phyloP scores from a whole-genome alignment of 331 rosid species.

The Rhamnella rubrinervis region DNA sequence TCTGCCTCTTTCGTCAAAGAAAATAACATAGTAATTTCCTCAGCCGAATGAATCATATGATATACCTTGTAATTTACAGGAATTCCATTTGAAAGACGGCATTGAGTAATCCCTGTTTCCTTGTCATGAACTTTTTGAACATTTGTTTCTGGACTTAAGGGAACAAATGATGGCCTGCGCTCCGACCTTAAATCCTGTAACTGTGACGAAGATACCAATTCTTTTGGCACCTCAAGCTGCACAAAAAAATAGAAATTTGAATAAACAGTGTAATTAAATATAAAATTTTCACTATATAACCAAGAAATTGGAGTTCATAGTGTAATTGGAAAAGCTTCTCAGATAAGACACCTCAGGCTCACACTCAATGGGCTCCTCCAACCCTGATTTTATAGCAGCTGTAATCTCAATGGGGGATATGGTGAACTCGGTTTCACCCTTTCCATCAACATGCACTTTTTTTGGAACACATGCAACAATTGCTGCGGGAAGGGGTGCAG shows the following conservation, averaged over 20 bases:
- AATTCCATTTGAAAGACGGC: conserved; percentile 89
- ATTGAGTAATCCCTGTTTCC: conserved; percentile 84
- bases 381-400: conserved; percentile 83
- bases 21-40: neutral
- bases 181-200: conserved; percentile 68
- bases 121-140: conserved; percentile 63
- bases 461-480: conserved; percentile 96
- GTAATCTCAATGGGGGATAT: conserved; percentile 77
- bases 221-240: conserved; percentile 98
- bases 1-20: no score
- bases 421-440: conserved; percentile 89
- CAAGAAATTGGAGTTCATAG: neutral
- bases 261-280: conserved; percentile 3
- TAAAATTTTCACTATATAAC: neutral
- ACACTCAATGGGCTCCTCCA: conserved; percentile 72
- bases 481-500: conserved; percentile 95
- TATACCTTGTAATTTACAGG: conserved; percentile 89
- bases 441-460: conserved; percentile 77
- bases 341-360: conserved; percentile 79
- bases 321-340: neutral
- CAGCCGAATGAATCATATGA: conserved; percentile 18
- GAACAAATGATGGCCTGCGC: conserved; percentile 65
- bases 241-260: conserved; percentile 29
- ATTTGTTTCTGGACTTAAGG: conserved; percentile 53
- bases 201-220: conserved; percentile 62